Base-by-base conservation (phyloP, 768 basidiomycete species). In the Hypsizygus marmoreus region DNA sequence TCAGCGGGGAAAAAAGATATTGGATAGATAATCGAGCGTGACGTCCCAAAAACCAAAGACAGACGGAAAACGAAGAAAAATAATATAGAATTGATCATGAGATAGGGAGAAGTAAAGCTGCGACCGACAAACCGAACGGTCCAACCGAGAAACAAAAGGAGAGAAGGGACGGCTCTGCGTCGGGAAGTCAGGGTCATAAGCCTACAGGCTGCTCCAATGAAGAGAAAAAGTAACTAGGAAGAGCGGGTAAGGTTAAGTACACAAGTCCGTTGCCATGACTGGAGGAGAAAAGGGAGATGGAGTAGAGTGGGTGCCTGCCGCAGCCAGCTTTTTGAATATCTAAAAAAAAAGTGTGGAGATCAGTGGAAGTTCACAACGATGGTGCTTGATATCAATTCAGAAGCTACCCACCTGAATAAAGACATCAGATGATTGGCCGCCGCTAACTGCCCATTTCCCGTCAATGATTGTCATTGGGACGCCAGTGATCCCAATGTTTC, bases 391-490 rank as follows among this genome's bases (percentile, higher is more conserved):
- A 38, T 23, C 25, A 14, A 34, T 19, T 36, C 29, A 13, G 37
- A 26, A 4, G 13, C n/a, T n/a, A 56, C 74, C 55, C 47, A 84
- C 87, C 73, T 84, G 80, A 24, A 83, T 68, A 57, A 80, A 90
- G 2, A 83, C 81, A 31, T 88, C 86, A 33, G 82, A 74, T 4
- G 79, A 78, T 64, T 90, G 88, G 8, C 82, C 83, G 7, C 88
- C 88, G 39, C 77, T 82, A 20, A 90, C 75, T 4, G 82, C 86
- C 83, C 86, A 91, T 59, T 83, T 84, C 10, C 80, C 77, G 60
- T 90, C 82, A 54, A 91, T 84, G 56, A 91, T 79, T 20, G 81
- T 84, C 70, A 89, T 80, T 6, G 90, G 90, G 3, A 92, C 87
- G 29, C 89, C 88, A 4, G 79, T 82, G 40, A 92, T 79, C 13